These are phyloP conservation scores for Hawksworthiomyces lignivorus DNA, from an alignment of 2,329 filamentous ascomycete genomes.

Conservation along the genomic window DNA sequence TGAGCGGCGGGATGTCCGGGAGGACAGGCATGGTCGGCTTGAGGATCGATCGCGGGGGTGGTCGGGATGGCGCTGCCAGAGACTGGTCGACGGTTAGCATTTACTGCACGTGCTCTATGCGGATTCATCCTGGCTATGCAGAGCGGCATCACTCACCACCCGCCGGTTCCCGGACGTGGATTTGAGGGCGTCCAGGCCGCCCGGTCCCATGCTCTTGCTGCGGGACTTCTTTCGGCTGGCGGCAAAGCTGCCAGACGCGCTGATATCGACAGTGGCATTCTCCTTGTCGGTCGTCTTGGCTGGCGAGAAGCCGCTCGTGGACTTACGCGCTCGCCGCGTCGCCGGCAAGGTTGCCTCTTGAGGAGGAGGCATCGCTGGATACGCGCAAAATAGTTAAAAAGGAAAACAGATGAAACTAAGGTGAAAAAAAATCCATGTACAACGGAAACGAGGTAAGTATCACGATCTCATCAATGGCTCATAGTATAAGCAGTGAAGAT, in stretches of 20 bases:
- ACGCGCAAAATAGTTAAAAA: neutral
- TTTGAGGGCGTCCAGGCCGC: conserved; percentile 76
- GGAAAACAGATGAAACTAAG: neutral
- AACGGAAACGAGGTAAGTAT: neutral
- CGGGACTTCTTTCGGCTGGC: conserved; percentile 63
- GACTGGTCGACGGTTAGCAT: no score
- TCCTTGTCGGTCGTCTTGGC: conserved; percentile 61
- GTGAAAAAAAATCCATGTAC: no score
- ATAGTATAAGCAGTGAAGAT: no score
- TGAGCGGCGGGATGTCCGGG: conserved; percentile 59
- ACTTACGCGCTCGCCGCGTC: conserved; percentile 58
- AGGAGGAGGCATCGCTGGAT: conserved; percentile 29
- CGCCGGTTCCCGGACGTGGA: conserved; percentile 68
- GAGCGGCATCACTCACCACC: conserved; percentile 49
- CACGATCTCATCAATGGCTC: no score
- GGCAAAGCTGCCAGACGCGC: conserved; percentile 15
- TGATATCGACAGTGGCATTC: conserved; percentile 64
- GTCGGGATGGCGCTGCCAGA: conserved; percentile 42
- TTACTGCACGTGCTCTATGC: no score
- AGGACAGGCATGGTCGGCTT: conserved; percentile 67
- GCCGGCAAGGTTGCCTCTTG: conserved; percentile 45
- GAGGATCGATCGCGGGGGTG: conserved; percentile 62
- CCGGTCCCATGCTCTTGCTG: conserved; percentile 93
- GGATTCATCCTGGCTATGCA: no score
- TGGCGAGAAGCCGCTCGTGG: conserved; percentile 54